These are phyloP conservation scores for Trichoderma virens DNA, from an alignment of 495 filamentous ascomycete species.

Conservation along the genomic window DNA sequence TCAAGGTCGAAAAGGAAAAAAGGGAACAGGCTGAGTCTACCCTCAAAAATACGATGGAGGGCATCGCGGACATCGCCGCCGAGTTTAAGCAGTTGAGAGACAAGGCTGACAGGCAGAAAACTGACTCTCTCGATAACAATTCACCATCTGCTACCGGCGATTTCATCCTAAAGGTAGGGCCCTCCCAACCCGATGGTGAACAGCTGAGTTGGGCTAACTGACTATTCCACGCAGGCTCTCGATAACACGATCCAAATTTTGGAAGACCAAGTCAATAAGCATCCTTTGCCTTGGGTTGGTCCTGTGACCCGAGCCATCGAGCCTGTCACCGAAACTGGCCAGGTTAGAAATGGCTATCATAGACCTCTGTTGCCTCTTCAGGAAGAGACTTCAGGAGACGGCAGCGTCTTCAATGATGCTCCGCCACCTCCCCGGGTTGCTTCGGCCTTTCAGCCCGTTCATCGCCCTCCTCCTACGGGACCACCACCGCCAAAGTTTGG, in stretches of 20 bases:
- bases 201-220: not conserved
- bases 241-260: not conserved
- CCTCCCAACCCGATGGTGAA: not conserved
- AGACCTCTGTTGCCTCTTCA: not conserved
- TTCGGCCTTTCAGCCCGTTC: not conserved
- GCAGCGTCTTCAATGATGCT: constrained; percentile 3
- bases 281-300: not conserved
- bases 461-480: not conserved
- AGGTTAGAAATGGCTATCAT: not conserved
- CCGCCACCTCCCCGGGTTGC: not conserved
- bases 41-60: not conserved
- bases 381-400: not conserved
- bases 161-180: not conserved
- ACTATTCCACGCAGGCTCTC: not conserved
- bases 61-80: not conserved
- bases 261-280: constrained; percentile 6
- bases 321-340: not conserved
- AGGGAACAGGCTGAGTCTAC: not conserved
- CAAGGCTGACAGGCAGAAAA: not conserved
- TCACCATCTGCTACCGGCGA: not conserved
- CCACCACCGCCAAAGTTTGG: not conserved
- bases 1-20: not conserved
- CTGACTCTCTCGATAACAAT: not conserved
- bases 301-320: not conserved
- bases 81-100: constrained; percentile 6